Evolutionary conservation across 2,329 filamentous ascomycete genomes (phyloP), one percentile per base, ranked within the genome.

Genomic region (Calonectria multiphialidica): DNA sequence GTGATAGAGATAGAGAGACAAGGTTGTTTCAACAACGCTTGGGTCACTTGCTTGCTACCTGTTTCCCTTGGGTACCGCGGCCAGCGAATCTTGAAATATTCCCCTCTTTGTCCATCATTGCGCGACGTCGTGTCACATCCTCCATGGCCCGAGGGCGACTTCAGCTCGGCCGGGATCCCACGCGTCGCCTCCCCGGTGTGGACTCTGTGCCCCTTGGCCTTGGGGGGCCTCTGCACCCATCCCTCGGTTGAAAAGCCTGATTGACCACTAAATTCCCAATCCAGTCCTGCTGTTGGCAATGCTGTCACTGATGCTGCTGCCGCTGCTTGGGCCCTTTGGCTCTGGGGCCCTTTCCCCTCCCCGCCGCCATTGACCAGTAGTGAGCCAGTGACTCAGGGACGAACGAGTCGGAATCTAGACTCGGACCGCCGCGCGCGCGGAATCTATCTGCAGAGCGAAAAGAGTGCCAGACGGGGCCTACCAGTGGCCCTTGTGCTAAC

Each of bases 341-440:
- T 7, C n/a, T 61, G 21, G 55, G n/a, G 37, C 57, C 37, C 33
- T 15, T 12, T 4, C 16, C 12, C n/a, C 33, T 10, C 3, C 30
- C 49, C 50, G 35, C 45, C 21, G 40, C 55, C 57, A 67, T 68
- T 68, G 64, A 71, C 69, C 64, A 71, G 55, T 71, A 16, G 61
- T 28, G 23, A 25, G 30, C 30, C n/a, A 65, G 69, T 70, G 68
- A 70, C 53, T 70, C 68, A 70, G 45, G 30, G 35, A 40, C 49
- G 37, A 55, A 53, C 64, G 50, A 57, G 49, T 45, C 49, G 64
- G 64, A 66, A 57, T 45, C 64, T 37, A 59, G 53, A 66, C 64
- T 33, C 57, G 57, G 57, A 40, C 53, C 53, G 53, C 53, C 33
- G 53, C 23, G 53, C 23, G 53, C 53, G 10, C 47, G 53, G 37